A percentile compares a stretch with the other conserved stretches of the same genome.
phyloP scores from a whole-genome alignment of 2,329 filamentous ascomycete species.

The Bretziella fagacearum region DNA sequence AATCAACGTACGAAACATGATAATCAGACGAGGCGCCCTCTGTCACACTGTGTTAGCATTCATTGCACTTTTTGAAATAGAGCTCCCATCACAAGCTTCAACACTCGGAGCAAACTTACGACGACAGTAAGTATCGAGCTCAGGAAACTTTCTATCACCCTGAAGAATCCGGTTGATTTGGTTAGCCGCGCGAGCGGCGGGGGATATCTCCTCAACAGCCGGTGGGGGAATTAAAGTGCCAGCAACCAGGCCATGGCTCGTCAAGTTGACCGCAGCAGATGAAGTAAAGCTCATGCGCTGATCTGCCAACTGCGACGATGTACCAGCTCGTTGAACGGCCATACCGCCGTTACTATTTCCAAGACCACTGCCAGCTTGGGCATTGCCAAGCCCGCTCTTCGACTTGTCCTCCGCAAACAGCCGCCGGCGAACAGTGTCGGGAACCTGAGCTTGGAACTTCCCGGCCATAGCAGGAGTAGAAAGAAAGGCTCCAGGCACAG shows the following conservation, averaged over 20 bases:
- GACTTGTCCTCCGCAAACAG: conserved; percentile 27
- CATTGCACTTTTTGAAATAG: too few species aligned
- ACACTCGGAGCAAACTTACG: too few species aligned
- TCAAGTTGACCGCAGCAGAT: conserved; percentile 7
- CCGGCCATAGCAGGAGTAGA: conserved; percentile 50
- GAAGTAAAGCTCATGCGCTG: conserved; percentile 9
- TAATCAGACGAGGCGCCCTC: conserved; percentile 87
- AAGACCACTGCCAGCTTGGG: neutral
- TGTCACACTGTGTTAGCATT: too few species aligned
- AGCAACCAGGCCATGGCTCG: conserved; percentile 9
- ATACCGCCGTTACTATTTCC: neutral
- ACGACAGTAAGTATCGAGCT: conserved; percentile 75
- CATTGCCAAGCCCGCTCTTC: neutral
- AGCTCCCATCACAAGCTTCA: too few species aligned
- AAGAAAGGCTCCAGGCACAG: conserved; percentile 58
- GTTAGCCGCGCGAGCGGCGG: conserved; percentile 62
- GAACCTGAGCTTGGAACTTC: conserved; percentile 19
- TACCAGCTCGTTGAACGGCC: neutral
- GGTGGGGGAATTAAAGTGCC: conserved; percentile 16
- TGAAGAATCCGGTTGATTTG: conserved; percentile 68
- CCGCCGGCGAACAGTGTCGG: conserved; percentile 33
- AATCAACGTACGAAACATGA: conserved; percentile 50
- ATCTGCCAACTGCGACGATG: conserved; percentile 17
- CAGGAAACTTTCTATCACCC: conserved; percentile 65
- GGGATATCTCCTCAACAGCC: conserved; percentile 32